These are phyloP conservation scores for Citrullus mucosospermus DNA, from an alignment of 306 rosid genomes.

Conservation along the genomic window DNA sequence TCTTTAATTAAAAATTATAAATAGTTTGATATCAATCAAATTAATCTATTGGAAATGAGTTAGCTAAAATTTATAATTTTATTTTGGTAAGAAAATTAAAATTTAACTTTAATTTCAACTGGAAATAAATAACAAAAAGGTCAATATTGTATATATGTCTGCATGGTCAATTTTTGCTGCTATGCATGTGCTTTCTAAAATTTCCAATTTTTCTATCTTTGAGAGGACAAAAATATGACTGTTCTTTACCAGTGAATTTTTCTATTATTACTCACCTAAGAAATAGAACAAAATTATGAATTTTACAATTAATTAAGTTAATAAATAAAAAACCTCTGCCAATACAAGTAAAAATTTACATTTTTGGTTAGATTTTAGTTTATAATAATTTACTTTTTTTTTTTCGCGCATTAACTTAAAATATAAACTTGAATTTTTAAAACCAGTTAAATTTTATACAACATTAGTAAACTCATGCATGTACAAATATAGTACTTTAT, in stretches of 20 bases:
- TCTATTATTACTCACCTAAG: background rate
- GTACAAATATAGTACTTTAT: background rate
- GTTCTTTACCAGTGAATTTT: background rate
- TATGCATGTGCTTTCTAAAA: background rate
- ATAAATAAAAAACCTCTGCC: background rate
- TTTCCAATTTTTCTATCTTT: background rate
- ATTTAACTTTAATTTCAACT: background rate
- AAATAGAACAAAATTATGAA: background rate
- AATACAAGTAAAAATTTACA: background rate
- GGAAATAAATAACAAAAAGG: background rate
- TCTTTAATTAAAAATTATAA: background rate
- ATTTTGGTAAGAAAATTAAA: background rate
- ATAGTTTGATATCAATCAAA: background rate
- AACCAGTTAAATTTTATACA: background rate
- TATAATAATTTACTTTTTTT: background rate
- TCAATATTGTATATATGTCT: background rate
- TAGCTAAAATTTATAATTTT: background rate
- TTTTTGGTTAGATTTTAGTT: background rate
- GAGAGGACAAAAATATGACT: background rate
- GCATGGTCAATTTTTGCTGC: conserved; percentile 7
- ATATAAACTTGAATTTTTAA: background rate
- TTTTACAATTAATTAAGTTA: background rate
- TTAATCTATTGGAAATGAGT: background rate
- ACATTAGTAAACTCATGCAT: background rate
- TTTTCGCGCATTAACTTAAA: background rate